A percentile compares a stretch with the other conserved stretches of the same genome.
phyloP scores from a whole-genome alignment of 805 yeast genomes.

The Lachancea quebecensis region DNA sequence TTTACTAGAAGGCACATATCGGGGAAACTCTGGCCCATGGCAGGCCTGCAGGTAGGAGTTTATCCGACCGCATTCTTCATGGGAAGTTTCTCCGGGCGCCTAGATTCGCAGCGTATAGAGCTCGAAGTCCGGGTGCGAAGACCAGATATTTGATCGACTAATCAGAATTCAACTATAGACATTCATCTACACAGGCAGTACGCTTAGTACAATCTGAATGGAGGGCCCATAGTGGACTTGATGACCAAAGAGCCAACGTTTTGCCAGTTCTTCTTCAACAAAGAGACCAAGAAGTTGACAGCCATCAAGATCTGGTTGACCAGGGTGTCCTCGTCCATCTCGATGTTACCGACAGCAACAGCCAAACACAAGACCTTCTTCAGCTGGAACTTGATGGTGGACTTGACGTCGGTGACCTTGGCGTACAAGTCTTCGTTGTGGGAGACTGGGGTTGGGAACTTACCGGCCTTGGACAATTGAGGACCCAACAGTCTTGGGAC shows the following conservation, averaged over 20 bases:
- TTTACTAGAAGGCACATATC: too few relatives aligned
- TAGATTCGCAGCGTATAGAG: too few relatives aligned
- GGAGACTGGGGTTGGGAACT: slow-evolving; percentile 99
- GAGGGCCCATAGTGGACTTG: slow-evolving; percentile 99
- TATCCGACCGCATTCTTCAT: too few relatives aligned
- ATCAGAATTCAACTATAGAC: slow-evolving; percentile 4
- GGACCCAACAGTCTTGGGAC: slow-evolving; percentile 99
- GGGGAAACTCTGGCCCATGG: too few relatives aligned
- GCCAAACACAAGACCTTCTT: slow-evolving; percentile 99
- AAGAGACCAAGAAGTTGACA: slow-evolving; percentile 97
- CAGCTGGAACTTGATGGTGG: slow-evolving; percentile 99
- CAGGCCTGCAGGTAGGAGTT: too few relatives aligned
- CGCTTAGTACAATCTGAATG: slow-evolving; percentile 95
- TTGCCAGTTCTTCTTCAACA: slow-evolving; percentile 99
- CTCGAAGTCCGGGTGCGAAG: too few relatives aligned
- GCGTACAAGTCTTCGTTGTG: slow-evolving; percentile 96
- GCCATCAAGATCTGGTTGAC: slow-evolving; percentile 98
- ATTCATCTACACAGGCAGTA: slow-evolving; percentile 3
- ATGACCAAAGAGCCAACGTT: slow-evolving; percentile 98
- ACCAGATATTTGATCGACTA: background rate
- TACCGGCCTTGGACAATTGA: slow-evolving; percentile 99
- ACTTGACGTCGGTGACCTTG: slow-evolving; percentile 95
- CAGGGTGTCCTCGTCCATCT: slow-evolving; percentile 94
- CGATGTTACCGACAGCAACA: slow-evolving; percentile 99
- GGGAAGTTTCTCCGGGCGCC: too few relatives aligned